Evolutionary conservation across 352 stramenopile genomes (phyloP).

Genomic region (Phytophthora hibernalis): DNA sequence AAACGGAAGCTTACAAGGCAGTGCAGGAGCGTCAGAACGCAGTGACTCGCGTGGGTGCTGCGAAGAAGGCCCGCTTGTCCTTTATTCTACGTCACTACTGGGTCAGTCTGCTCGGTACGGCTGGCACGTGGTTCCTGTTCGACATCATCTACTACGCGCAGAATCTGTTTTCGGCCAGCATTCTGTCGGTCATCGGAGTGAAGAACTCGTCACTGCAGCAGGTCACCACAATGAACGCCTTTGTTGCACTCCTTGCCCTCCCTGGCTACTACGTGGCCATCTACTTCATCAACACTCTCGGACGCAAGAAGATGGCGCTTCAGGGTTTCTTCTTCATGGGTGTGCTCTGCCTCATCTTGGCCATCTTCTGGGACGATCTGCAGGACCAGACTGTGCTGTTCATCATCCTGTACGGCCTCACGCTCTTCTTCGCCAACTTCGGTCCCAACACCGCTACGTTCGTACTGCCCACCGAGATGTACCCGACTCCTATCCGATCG

Average conservation of each 20-base stretch:
- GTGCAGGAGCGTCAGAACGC: neutral
- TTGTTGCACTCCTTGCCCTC: slow-evolving; percentile 63
- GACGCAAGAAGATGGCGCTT: slow-evolving; percentile 73
- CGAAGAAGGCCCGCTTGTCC: slow-evolving; percentile 8
- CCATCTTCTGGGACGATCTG: slow-evolving; percentile 64
- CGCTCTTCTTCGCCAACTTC: slow-evolving; percentile 87
- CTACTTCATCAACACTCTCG: slow-evolving; percentile 73
- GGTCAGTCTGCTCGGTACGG: slow-evolving; percentile 62
- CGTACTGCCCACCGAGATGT: slow-evolving; percentile 88
- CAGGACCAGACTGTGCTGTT: slow-evolving; percentile 60
- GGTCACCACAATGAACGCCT: slow-evolving; percentile 62
- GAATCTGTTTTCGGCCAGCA: slow-evolving; percentile 80
- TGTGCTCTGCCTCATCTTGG: slow-evolving; percentile 60
- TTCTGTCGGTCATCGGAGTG: slow-evolving; percentile 61
- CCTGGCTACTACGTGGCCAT: slow-evolving; percentile 83
- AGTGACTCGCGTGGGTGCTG: neutral
- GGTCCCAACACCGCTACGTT: slow-evolving; percentile 87
- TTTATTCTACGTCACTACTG: slow-evolving; percentile 68
- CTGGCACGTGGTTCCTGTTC: slow-evolving; percentile 87
- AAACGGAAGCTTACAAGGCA: slow-evolving; percentile 59
- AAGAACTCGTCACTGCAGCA: slow-evolving; percentile 47
- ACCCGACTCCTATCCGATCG: slow-evolving; percentile 75
- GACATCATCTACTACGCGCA: slow-evolving; percentile 87
- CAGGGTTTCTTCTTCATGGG: slow-evolving; percentile 74
- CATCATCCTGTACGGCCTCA: slow-evolving; percentile 73